Evolutionary conservation across 2,329 filamentous ascomycete genomes (phyloP), one percentile per base, ranked within the genome.

Genomic region (Venturiaceae sp.): DNA sequence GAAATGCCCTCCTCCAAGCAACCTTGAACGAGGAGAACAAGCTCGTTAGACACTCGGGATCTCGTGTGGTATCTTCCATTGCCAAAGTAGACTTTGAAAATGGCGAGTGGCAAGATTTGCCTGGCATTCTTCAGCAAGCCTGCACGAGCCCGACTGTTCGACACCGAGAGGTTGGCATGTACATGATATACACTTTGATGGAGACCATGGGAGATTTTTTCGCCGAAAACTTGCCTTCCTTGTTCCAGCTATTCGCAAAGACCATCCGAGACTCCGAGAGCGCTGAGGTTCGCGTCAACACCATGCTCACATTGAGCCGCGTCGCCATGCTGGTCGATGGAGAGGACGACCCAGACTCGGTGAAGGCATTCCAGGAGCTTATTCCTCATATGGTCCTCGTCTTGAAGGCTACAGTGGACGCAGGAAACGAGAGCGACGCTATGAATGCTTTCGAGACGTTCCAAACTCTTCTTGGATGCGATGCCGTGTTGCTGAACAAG

Each of bases 391-490:
- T 97, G 87, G 92, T 97, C 60, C 83, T 85, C 63, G 90, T 96
- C 11, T 81, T 97, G 64, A 94, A 96, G 80, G 82, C 86, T 62
- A 84, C 88, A 28, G 88, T 97, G 60, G 83, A 90, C 66, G 81
- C 82, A 59, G 82, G 83, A 59, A 88, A 96, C 66, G 92, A 96
- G 66, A 92, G 96, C 69, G 87, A 88, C 70, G 86, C 88, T 65
- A 90, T 92, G 79, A 86, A 92, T 69, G 84, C 90, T 28, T 99
- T 97, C 66, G 94, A 97, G 71, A 91, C 96, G 64, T 96, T 97
- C 82, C 94, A 97, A 78, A 94, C 90, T 55, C 86, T 96, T 67
- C 83, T 99, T 57, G 88, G 88, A 63, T 96, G 90, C 71, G 92
- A 96, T 71, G 87, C 90, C 32, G 83, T 89, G 52, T 82, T 97